Conservation (phyloP, 2,329 filamentous ascomycete genomes). For the Aspergillus transmontanensis region DNA sequence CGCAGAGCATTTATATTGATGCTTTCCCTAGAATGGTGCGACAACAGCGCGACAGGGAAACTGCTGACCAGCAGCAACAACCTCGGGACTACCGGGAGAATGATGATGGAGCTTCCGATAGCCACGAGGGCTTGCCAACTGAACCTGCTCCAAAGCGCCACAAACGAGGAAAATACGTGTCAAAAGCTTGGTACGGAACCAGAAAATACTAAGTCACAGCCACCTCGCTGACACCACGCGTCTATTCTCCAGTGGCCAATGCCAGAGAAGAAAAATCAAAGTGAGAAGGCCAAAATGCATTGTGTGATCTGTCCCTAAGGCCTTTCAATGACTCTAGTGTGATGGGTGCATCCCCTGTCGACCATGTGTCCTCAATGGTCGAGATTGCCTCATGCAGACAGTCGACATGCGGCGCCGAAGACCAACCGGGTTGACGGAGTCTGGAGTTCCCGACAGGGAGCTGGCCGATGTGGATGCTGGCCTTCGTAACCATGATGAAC, state of each 20-base stretch:
- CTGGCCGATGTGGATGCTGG: not conserved
- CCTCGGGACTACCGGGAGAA: not conserved
- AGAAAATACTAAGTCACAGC: not conserved
- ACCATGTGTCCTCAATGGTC: slow-evolving; percentile 14
- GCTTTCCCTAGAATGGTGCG: not conserved
- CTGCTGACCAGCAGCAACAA: not conserved
- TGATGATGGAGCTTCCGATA: not conserved
- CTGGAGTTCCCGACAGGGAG: not conserved
- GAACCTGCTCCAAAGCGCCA: slow-evolving; percentile 6
- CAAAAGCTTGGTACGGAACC: slow-evolving; percentile 24
- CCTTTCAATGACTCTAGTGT: slow-evolving; percentile 13
- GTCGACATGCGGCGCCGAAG: slow-evolving; percentile 12
- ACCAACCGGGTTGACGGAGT: not conserved
- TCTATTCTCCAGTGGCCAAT: slow-evolving; percentile 15
- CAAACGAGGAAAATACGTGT: slow-evolving; percentile 24
- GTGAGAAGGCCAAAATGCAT: slow-evolving; percentile 7
- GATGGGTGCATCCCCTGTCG: slow-evolving; percentile 23
- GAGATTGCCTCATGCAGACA: slow-evolving; percentile 12
- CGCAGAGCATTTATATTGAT: not conserved
- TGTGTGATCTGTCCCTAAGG: not conserved
- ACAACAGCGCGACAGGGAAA: not conserved
- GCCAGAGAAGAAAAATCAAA: slow-evolving; percentile 24
- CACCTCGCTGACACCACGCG: not conserved
- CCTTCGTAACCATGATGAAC: not conserved
- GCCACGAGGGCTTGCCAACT: not conserved